These are phyloP conservation scores for Phytophthora cryptogea DNA, from an alignment of 352 stramenopile species.

Conservation along the genomic window DNA sequence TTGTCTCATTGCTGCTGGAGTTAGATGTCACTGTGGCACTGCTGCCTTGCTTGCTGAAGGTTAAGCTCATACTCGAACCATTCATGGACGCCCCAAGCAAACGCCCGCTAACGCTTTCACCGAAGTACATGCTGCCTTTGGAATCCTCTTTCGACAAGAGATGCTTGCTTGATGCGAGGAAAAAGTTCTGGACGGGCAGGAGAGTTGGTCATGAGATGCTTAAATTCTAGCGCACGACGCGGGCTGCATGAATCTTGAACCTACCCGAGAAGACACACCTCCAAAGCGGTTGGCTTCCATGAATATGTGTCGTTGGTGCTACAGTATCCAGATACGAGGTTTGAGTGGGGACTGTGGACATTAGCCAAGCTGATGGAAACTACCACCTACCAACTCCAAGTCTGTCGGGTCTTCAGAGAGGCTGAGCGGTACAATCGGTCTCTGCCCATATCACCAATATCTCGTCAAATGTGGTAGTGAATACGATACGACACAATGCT, in stretches of 20 bases:
- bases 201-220: neutral
- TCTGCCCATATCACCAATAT: conserved; percentile 24
- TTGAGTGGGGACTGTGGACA: neutral
- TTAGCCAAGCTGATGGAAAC: neutral
- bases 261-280: conserved; percentile 49
- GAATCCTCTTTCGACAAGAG: conserved; percentile 33
- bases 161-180: conserved; percentile 47
- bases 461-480: conserved; percentile 1
- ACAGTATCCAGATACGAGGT: neutral
- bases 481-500: neutral
- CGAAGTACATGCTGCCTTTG: conserved; percentile 43
- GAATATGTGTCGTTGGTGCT: conserved; percentile 70
- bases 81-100: conserved; percentile 26
- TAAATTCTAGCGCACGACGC: neutral
- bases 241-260: conserved; percentile 4
- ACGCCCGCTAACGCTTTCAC: conserved; percentile 25
- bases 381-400: conserved; percentile 55
- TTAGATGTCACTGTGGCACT: conserved; percentile 13
- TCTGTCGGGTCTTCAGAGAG: conserved; percentile 48
- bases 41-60: conserved; percentile 21
- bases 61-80: conserved; percentile 26
- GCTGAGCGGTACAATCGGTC: conserved; percentile 43
- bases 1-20: conserved; percentile 9
- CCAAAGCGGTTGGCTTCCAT: conserved; percentile 62
- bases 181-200: conserved; percentile 43